Percentiles rank a stretch among this genome's conserved stretches.
phyloP scores from a whole-genome alignment of 192 early-diverging fungal genomes.

The Lobosporangium transversale region DNA sequence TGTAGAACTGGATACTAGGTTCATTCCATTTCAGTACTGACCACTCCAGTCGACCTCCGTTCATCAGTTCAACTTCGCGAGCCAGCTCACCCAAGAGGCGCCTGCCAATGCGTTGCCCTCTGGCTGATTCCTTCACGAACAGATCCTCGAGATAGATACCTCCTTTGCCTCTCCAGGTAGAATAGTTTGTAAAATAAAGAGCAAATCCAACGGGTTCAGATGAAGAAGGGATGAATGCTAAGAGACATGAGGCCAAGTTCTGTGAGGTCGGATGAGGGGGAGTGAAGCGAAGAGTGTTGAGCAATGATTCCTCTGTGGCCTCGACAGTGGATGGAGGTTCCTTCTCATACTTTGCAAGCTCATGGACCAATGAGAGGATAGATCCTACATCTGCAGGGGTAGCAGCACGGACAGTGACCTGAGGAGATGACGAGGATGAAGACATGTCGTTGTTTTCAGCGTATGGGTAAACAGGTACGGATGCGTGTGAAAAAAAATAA shows the following conservation, averaged over 20 bases:
- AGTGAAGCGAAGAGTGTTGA: constrained; percentile 71
- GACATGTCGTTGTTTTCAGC: constrained; percentile 22
- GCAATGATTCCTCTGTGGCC: constrained; percentile 73
- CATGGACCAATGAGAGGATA: constrained; percentile 76
- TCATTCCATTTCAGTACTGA: constrained; percentile 87
- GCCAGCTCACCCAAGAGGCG: constrained; percentile 75
- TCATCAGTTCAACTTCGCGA: constrained; percentile 65
- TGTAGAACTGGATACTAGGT: constrained; percentile 82
- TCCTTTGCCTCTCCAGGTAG: constrained; percentile 74
- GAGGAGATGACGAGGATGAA: too few relatives aligned
- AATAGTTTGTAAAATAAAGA: constrained; percentile 88
- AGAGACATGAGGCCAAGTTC: constrained; percentile 57
- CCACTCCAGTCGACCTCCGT: constrained; percentile 87
- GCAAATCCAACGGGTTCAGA: constrained; percentile 76
- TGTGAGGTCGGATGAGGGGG: constrained; percentile 72
- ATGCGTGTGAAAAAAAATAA: too few relatives aligned
- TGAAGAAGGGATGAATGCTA: constrained; percentile 9
- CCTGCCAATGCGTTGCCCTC: constrained; percentile 76
- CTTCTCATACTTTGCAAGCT: constrained; percentile 79
- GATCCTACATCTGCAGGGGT: constrained; percentile 66
- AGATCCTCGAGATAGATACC: constrained; percentile 92
- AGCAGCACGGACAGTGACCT: constrained; percentile 61
- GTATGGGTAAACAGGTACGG: too few relatives aligned
- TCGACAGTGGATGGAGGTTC: constrained; percentile 74
- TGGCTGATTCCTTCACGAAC: constrained; percentile 70